Percentiles rank a stretch among this genome's conserved stretches.
Conservation (phyloP, 2,329 filamentous ascomycete genomes). For the Trichoderma koningii region DNA sequence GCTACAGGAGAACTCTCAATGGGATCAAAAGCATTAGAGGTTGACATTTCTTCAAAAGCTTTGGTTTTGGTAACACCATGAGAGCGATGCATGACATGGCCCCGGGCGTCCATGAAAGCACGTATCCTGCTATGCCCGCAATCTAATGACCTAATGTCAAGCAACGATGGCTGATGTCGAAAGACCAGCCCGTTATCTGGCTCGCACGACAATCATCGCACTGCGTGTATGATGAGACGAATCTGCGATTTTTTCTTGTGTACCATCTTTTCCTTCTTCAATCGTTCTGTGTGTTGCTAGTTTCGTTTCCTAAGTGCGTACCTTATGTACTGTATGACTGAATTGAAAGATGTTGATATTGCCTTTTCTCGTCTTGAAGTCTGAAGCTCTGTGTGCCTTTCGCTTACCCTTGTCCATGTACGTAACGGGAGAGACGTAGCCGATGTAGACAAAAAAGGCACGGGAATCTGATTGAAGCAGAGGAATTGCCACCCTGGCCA, state of each 20-base stretch:
- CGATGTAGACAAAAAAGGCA: not conserved
- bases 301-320: slow-evolving; percentile 8
- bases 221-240: not conserved
- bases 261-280: not conserved
- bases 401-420: slow-evolving; percentile 10
- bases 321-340: slow-evolving; percentile 7
- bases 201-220: not conserved
- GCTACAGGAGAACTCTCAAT: slow-evolving; percentile 21
- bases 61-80: slow-evolving; percentile 15
- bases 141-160: slow-evolving; percentile 28
- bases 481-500: not conserved
- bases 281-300: slow-evolving; percentile 18
- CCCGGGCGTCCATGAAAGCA: slow-evolving; percentile 8
- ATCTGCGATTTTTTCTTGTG: slow-evolving; percentile 1
- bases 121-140: slow-evolving; percentile 9
- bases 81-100: slow-evolving; percentile 2
- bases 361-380: not conserved
- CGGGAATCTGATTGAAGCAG: slow-evolving; percentile 10
- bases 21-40: slow-evolving; percentile 26
- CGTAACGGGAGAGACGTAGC: not conserved
- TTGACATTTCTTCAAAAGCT: slow-evolving; percentile 26
- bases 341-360: slow-evolving; percentile 11
- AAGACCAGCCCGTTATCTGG: slow-evolving; percentile 3
- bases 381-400: not conserved
- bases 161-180: slow-evolving; percentile 18